Conservation (phyloP, 177 flowering plant genomes). For the Tripterygium wilfordii region DNA sequence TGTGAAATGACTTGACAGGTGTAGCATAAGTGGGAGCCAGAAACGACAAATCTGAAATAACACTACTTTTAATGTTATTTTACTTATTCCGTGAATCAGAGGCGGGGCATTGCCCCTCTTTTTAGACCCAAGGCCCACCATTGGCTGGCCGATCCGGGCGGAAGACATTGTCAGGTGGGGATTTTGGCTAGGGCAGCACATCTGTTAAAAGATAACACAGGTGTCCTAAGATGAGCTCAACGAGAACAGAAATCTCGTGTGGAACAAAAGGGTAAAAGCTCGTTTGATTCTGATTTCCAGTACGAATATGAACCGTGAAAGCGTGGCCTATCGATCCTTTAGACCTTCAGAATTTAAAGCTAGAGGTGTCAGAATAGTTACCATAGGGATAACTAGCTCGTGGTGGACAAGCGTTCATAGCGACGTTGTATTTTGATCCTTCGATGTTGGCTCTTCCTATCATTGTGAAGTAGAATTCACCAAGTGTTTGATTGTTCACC, state of each 20-base stretch:
- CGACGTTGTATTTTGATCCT: no score
- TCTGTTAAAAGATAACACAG: constrained; percentile 66
- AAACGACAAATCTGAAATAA: no score
- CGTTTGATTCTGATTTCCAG: constrained; percentile 72
- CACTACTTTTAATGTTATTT: no score
- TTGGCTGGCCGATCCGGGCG: constrained; percentile 46
- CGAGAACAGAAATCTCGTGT: constrained; percentile 73
- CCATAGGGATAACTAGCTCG: constrained; percentile 59
- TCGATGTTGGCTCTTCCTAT: no score
- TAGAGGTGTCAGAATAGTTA: constrained; percentile 64
- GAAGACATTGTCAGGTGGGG: constrained; percentile 51
- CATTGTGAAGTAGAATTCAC: no score
- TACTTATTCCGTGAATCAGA: no score
- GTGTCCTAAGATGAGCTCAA: constrained; percentile 77
- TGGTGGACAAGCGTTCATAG: no score
- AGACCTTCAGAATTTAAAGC: constrained; percentile 64
- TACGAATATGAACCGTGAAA: constrained; percentile 71
- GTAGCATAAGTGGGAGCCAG: no score
- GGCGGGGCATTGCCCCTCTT: no score
- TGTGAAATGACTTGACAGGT: no score
- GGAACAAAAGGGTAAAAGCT: constrained; percentile 77
- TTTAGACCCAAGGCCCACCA: no score
- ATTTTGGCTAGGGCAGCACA: constrained; percentile 63
- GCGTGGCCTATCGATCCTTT: constrained; percentile 79
- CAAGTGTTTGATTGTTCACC: no score